These are phyloP conservation scores for Excoecaria agallocha DNA, from an alignment of 345 rosid species.

Conservation along the genomic window DNA sequence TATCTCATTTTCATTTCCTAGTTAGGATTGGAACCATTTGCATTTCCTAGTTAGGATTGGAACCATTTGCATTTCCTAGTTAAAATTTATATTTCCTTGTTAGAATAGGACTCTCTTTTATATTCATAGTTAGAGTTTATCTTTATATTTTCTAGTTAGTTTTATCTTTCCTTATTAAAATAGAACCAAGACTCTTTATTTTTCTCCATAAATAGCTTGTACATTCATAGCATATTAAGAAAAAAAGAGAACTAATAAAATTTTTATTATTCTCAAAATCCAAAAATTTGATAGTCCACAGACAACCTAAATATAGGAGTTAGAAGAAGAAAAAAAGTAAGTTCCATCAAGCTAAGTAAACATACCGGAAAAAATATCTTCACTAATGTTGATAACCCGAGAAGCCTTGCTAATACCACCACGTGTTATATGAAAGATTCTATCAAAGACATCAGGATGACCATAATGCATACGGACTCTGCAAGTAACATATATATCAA, in stretches of 20 bases:
- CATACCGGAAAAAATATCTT: slow-evolving; percentile 88
- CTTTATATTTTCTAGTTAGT: no score
- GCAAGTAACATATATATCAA: slow-evolving; percentile 16
- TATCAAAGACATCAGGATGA: slow-evolving; percentile 96
- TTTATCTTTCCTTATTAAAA: no score
- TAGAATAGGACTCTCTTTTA: no score
- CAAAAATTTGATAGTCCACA: neutral
- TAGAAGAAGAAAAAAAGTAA: neutral
- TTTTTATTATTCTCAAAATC: neutral
- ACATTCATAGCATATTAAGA: no score
- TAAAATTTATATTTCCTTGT: no score
- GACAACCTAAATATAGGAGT: neutral
- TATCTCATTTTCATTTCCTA: neutral
- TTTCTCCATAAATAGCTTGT: no score
- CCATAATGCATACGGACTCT: slow-evolving; percentile 99
- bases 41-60: no score
- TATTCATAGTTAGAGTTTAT: no score
- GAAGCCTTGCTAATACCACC: slow-evolving; percentile 99
- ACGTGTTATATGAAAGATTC: slow-evolving; percentile 95
- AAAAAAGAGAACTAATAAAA: no score
- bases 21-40: no score
- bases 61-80: no score
- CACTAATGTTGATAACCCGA: slow-evolving; percentile 95
- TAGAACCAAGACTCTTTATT: no score
- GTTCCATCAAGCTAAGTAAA: neutral